Conservation (phyloP, 1,284 basidiomycete genomes). For the Gastroboletus turbinatus region DNA sequence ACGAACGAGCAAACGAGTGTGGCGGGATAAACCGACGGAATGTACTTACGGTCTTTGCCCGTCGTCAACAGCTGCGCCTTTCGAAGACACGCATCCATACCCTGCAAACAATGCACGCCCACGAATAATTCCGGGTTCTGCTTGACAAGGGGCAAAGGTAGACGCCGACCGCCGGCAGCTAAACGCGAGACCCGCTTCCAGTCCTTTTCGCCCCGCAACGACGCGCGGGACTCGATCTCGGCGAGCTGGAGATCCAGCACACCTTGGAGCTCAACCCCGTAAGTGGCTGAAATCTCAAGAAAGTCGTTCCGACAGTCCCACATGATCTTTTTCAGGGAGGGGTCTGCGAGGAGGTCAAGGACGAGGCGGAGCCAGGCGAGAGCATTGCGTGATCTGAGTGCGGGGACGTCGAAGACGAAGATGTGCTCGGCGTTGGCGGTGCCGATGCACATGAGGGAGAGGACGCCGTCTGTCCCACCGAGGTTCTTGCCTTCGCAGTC, state of each 20-base stretch:
- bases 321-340: slow-evolving; percentile 39
- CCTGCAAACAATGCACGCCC: slow-evolving; percentile 34
- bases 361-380: slow-evolving; percentile 25
- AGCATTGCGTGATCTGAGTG: slow-evolving; percentile 25
- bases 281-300: slow-evolving; percentile 36
- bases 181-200: slow-evolving; percentile 31
- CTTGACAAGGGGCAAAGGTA: slow-evolving; percentile 28
- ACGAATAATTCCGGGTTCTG: slow-evolving; percentile 29
- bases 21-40: not conserved
- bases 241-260: slow-evolving; percentile 46
- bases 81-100: slow-evolving; percentile 30
- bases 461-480: slow-evolving; percentile 36
- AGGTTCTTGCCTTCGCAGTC: slow-evolving; percentile 42
- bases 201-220: slow-evolving; percentile 35
- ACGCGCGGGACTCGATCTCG: slow-evolving; percentile 35
- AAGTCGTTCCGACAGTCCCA: slow-evolving; percentile 49
- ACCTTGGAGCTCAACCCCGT: slow-evolving; percentile 33
- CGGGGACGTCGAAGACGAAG: slow-evolving; percentile 42
- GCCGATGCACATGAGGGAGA: slow-evolving; percentile 45
- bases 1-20: not conserved
- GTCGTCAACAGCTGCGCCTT: slow-evolving; percentile 19
- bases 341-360: slow-evolving; percentile 30
- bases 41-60: slow-evolving; percentile 30
- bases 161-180: slow-evolving; percentile 24
- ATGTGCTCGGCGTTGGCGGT: slow-evolving; percentile 38